These are phyloP conservation scores for Dactylellina drechsleri DNA, from an alignment of 2,329 filamentous ascomycete species.

Conservation along the genomic window DNA sequence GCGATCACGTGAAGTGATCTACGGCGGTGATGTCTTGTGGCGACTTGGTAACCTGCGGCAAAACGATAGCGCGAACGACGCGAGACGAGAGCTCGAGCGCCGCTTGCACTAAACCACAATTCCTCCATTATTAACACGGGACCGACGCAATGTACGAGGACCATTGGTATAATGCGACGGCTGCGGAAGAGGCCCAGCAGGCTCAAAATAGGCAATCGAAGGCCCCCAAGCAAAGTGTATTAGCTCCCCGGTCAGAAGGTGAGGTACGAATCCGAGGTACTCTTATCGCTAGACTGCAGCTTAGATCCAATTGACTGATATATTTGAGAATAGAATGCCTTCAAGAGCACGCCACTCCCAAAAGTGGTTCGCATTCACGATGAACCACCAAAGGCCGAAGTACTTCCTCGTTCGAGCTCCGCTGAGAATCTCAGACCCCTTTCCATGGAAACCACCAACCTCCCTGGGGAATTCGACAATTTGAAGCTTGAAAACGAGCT, in stretches of 20 bases:
- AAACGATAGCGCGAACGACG: too few species aligned
- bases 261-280: conserved; percentile 48
- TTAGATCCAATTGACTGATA: conserved; percentile 21
- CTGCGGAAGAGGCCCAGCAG: conserved; percentile 33
- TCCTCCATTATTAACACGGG: neutral
- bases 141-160: conserved; percentile 58
- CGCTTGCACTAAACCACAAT: neutral
- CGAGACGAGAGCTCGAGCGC: conserved; percentile 2
- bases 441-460: conserved; percentile 31
- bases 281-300: conserved; percentile 11
- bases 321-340: conserved; percentile 4
- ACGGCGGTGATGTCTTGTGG: neutral
- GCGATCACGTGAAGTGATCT: conserved; percentile 27
- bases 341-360: conserved; percentile 5
- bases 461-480: conserved; percentile 59
- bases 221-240: conserved; percentile 23
- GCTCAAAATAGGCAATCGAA: conserved; percentile 21
- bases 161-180: conserved; percentile 57
- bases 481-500: conserved; percentile 64
- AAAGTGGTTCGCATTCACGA: conserved; percentile 37
- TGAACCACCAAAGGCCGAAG: conserved; percentile 56
- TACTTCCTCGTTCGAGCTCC: conserved; percentile 56
- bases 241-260: conserved; percentile 39
- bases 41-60: conserved; percentile 29
- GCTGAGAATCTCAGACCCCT: conserved; percentile 51